phyloP scores from a whole-genome alignment of 768 basidiomycete genomes.

The Hysterangium stoloniferum region DNA sequence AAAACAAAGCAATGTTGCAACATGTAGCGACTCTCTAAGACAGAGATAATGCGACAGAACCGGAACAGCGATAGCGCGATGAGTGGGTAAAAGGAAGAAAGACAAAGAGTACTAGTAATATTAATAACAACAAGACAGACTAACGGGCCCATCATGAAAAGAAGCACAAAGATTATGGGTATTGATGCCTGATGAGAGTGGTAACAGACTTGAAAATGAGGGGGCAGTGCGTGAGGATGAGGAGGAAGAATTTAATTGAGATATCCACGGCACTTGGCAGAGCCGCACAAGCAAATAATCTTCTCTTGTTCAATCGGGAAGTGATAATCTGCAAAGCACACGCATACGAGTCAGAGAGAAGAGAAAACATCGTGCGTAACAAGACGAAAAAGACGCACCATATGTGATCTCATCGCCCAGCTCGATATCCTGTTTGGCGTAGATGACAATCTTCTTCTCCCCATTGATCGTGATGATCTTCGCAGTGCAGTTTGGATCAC shows the following conservation, averaged over 20 bases:
- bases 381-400: slow-evolving; percentile 40
- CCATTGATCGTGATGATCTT: slow-evolving; percentile 88
- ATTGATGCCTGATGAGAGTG: too few relatives aligned
- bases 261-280: slow-evolving; percentile 86
- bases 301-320: slow-evolving; percentile 99
- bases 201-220: too few relatives aligned
- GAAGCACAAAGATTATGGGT: too few relatives aligned
- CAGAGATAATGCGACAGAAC: background rate
- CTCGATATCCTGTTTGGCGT: slow-evolving; percentile 93
- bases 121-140: slow-evolving; percentile 4
- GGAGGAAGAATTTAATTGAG: slow-evolving; percentile 63
- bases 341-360: slow-evolving; percentile 1
- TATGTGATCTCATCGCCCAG: slow-evolving; percentile 98
- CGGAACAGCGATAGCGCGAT: slow-evolving; percentile 8
- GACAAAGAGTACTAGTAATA: too few relatives aligned
- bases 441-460: slow-evolving; percentile 98
- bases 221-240: background rate
- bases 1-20: background rate
- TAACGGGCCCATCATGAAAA: too few relatives aligned
- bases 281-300: slow-evolving; percentile 69
- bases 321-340: slow-evolving; percentile 71
- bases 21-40: too few relatives aligned
- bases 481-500: slow-evolving; percentile 88
- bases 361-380: too few relatives aligned
- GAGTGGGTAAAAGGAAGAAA: too few relatives aligned